Percentiles rank a stretch among this genome's conserved stretches.
Conservation (phyloP, 805 yeast genomes). For the Candida verbasci region DNA sequence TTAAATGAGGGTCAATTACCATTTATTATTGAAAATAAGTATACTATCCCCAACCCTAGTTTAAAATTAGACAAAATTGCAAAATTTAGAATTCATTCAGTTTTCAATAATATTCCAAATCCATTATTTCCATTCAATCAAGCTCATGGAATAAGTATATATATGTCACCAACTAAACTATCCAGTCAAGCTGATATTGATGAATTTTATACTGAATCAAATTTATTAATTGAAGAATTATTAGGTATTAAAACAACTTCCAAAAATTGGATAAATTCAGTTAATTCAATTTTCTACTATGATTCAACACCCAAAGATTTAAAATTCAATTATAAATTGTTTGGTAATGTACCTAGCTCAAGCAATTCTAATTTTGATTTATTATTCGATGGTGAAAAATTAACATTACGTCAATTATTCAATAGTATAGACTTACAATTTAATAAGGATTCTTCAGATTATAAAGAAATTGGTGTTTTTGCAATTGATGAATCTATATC, state of each 20-base stretch:
- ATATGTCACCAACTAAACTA: conserved; percentile 23
- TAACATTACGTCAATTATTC: conserved; percentile 2
- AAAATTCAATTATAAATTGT: conserved; percentile 3
- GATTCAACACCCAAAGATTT: conserved; percentile 4
- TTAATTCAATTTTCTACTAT: conserved; percentile 28
- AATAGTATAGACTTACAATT: background rate
- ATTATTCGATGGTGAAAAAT: background rate
- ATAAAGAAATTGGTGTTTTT: conserved; percentile 37
- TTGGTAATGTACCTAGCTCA: background rate
- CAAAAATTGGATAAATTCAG: conserved; percentile 22
- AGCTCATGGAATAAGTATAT: conserved; percentile 24
- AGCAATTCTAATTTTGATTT: conserved; percentile 3
- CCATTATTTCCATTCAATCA: conserved; percentile 24
- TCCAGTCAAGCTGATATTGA: conserved; percentile 10
- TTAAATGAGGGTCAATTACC: conserved; percentile 6
- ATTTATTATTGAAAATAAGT: conserved; percentile 16
- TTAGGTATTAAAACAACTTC: conserved; percentile 16
- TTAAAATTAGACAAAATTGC: conserved; percentile 10
- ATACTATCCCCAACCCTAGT: conserved; percentile 9
- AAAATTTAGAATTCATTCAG: conserved; percentile 17
- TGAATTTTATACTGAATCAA: conserved; percentile 21
- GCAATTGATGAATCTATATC: conserved; percentile 22
- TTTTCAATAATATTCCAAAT: conserved; percentile 8
- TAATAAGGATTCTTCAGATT: conserved; percentile 4
- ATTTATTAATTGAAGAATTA: conserved; percentile 10